Conservation (phyloP, 208 protist species). For the Kentomonas sorsogonicus region DNA sequence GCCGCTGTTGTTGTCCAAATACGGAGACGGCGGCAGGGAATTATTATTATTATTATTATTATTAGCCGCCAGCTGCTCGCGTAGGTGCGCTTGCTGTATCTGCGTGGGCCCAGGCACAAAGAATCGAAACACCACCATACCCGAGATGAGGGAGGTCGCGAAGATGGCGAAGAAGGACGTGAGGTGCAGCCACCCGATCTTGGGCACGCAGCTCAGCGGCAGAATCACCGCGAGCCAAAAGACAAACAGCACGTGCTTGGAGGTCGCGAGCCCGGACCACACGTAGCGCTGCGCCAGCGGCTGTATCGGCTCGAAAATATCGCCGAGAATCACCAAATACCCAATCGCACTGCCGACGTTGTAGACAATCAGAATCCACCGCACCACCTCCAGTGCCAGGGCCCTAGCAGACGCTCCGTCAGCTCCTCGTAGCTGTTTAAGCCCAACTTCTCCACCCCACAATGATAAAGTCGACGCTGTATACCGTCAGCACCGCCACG, state of each 20-base stretch:
- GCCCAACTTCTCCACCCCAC: conserved; percentile 50
- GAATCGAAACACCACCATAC: conserved; percentile 62
- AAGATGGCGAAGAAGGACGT: conserved; percentile 62
- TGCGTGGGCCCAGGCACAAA: conserved; percentile 31
- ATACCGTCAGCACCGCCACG: conserved; percentile 52
- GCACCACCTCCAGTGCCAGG: conserved; percentile 38
- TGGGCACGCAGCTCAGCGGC: conserved; percentile 61
- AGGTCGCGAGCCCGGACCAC: conserved; percentile 30
- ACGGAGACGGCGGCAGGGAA: background rate
- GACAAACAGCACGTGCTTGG: conserved; percentile 47
- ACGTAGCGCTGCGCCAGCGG: conserved; percentile 31
- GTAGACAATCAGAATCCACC: conserved; percentile 59
- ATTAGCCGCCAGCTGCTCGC: background rate
- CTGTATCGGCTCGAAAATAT: conserved; percentile 59
- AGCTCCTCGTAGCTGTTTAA: conserved; percentile 77
- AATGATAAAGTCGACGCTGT: conserved; percentile 66
- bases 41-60: conserved; percentile 3
- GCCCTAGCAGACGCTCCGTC: conserved; percentile 53
- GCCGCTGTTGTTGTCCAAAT: background rate
- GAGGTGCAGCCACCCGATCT: conserved; percentile 40
- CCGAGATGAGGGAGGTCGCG: conserved; percentile 46
- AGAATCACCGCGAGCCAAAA: conserved; percentile 65
- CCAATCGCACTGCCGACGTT: conserved; percentile 51
- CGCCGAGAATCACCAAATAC: conserved; percentile 59
- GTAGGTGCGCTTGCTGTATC: conserved; percentile 6